A percentile compares a stretch with the other conserved stretches of the same genome.
Evolutionary conservation across 116 monocot species (phyloP).

Genomic region (Papilionanthe hybrid): DNA sequence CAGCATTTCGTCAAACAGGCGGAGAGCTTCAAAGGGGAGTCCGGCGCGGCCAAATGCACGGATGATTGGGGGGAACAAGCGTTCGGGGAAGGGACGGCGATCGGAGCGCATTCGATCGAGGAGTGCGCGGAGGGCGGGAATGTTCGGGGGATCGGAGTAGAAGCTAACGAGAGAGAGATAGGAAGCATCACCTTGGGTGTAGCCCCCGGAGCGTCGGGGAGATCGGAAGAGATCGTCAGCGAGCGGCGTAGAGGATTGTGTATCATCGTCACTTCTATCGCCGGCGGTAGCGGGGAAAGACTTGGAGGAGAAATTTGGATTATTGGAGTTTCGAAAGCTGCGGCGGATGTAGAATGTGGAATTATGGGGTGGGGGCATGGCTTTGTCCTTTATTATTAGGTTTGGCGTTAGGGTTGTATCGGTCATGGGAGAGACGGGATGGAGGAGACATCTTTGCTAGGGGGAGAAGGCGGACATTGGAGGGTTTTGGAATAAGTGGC

Average conservation of each 20-base stretch:
- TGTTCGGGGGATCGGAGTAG: conserved; percentile 12
- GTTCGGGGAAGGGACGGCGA: conserved; percentile 22
- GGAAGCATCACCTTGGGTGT: conserved; percentile 54
- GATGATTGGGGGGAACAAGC: conserved; percentile 31
- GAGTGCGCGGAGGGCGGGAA: conserved; percentile 35
- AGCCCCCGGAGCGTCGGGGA: conserved; percentile 16
- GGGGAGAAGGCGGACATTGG: conserved; percentile 1
- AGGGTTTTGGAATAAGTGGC: neutral
- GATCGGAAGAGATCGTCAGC: conserved; percentile 22
- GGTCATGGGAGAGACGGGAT: neutral
- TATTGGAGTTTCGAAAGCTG: neutral
- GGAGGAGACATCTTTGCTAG: conserved; percentile 9
- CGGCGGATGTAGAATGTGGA: neutral
- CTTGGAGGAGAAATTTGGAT: neutral
- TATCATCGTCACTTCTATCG: neutral
- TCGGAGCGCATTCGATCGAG: conserved; percentile 33
- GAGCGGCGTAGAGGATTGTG: conserved; percentile 19
- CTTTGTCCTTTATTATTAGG: neutral
- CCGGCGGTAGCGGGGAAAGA: neutral
- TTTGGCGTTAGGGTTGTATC: neutral
- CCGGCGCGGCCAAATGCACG: conserved; percentile 14
- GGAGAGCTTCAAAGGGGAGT: conserved; percentile 29
- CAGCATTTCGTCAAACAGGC: conserved; percentile 34
- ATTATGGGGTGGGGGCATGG: neutral
- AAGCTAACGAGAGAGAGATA: conserved; percentile 47